Evolutionary conservation across 148 eudicot species (phyloP).

Genomic region (Fagopyrum esculentum): DNA sequence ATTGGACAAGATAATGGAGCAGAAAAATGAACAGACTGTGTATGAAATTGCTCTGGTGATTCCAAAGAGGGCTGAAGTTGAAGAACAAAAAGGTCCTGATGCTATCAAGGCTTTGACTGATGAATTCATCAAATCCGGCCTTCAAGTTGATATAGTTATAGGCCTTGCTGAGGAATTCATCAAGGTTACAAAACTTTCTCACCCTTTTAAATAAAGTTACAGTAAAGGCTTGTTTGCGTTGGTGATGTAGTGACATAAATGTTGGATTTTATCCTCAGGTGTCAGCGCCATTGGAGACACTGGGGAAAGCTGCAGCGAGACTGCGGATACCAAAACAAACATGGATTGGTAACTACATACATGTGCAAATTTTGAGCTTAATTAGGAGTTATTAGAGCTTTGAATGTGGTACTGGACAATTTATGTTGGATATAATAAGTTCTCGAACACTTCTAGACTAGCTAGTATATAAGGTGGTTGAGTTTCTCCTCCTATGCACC

Average conservation of each 20-base stretch:
- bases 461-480: too few relatives aligned
- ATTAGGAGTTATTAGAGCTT: background rate
- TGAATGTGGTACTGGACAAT: too few relatives aligned
- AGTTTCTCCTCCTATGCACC: too few relatives aligned
- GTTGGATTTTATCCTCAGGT: constrained; percentile 31
- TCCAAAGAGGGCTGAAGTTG: constrained; percentile 34
- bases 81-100: constrained; percentile 24
- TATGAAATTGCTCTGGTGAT: constrained; percentile 68
- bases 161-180: constrained; percentile 75
- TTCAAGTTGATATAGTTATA: constrained; percentile 51
- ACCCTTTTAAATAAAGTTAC: background rate
- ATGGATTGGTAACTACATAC: constrained; percentile 42
- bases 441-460: too few relatives aligned
- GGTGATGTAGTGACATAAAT: background rate
- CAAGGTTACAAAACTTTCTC: constrained; percentile 37
- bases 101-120: constrained; percentile 53
- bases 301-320: constrained; percentile 78
- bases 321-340: constrained; percentile 67
- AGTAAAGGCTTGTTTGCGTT: background rate
- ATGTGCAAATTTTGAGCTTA: background rate
- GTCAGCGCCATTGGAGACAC: constrained; percentile 62
- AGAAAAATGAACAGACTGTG: constrained; percentile 26
- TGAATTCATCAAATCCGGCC: constrained; percentile 53
- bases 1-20: constrained; percentile 5
- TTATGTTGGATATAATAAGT: too few relatives aligned